Percentiles rank a stretch among this genome's conserved stretches.
phyloP scores from a whole-genome alignment of 495 filamentous ascomycete genomes.

The Hypoxylon intermedium region DNA sequence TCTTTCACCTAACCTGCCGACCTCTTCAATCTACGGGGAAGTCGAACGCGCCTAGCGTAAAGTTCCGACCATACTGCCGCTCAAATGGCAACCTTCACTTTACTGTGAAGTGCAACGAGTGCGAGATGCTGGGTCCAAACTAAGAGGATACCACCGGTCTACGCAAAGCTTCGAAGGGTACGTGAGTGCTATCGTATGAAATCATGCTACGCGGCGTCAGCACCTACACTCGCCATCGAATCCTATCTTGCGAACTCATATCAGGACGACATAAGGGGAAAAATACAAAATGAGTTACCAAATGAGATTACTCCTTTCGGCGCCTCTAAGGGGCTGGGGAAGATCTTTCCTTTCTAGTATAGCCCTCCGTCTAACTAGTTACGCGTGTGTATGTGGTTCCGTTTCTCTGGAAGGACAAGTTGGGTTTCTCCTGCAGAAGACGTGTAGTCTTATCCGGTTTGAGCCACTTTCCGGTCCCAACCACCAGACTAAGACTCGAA shows the following conservation, averaged over 20 bases:
- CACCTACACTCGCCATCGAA: constrained; percentile 7
- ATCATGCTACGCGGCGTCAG: constrained; percentile 10
- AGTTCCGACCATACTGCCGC: too few relatives aligned
- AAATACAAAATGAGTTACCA: constrained; percentile 9
- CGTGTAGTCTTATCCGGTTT: constrained; percentile 27
- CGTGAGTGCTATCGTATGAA: neutral
- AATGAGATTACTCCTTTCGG: constrained; percentile 15
- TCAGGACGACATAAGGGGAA: constrained; percentile 8
- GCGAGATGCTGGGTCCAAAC: too few relatives aligned
- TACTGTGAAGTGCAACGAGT: too few relatives aligned
- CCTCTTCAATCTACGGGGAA: too few relatives aligned
- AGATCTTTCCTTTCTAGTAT: constrained; percentile 38
- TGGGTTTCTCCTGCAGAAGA: constrained; percentile 23
- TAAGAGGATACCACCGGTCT: neutral
- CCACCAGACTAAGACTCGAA: constrained; percentile 17
- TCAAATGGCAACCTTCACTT: too few relatives aligned
- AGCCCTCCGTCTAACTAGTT: constrained; percentile 27
- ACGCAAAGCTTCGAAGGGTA: neutral
- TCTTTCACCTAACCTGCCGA: too few relatives aligned
- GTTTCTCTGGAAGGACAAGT: constrained; percentile 27
- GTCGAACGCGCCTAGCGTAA: too few relatives aligned
- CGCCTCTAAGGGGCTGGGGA: constrained; percentile 20
- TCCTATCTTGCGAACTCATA: constrained; percentile 12
- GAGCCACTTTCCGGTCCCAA: constrained; percentile 28
- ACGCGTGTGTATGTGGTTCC: constrained; percentile 18